These are phyloP conservation scores for Byssochlamys sp. DNA, from an alignment of 2,329 filamentous ascomycete genomes.

Conservation along the genomic window DNA sequence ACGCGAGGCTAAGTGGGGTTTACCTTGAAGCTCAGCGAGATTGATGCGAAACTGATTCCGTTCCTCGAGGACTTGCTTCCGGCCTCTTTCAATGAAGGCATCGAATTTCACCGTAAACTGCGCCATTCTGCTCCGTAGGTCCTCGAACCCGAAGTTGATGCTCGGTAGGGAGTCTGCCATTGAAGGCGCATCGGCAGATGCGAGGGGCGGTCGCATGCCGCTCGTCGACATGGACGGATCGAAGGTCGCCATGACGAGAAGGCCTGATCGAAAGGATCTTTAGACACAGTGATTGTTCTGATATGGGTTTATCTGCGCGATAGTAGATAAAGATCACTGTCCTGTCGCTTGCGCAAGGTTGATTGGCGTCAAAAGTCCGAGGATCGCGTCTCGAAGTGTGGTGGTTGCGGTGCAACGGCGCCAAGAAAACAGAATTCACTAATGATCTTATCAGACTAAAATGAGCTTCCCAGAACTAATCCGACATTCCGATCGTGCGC, in stretches of 20 bases:
- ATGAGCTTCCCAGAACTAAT: background rate
- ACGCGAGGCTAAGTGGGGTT: background rate
- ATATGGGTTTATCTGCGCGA: slow-evolving; percentile 10
- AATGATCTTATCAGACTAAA: background rate
- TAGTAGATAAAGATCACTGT: background rate
- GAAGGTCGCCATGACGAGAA: slow-evolving; percentile 26
- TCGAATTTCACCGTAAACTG: slow-evolving; percentile 87
- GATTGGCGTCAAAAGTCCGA: background rate
- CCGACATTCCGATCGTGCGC: background rate
- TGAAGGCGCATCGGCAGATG: slow-evolving; percentile 45
- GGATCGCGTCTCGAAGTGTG: background rate
- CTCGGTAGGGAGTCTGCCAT: slow-evolving; percentile 65
- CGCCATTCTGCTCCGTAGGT: slow-evolving; percentile 87
- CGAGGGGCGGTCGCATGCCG: slow-evolving; percentile 43
- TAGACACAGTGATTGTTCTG: background rate
- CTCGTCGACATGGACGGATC: slow-evolving; percentile 49
- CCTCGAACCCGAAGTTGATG: slow-evolving; percentile 92
- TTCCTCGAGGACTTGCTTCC: slow-evolving; percentile 83
- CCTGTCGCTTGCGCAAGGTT: background rate
- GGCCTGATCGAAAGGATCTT: background rate
- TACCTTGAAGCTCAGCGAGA: slow-evolving; percentile 81
- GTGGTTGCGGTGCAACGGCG: slow-evolving; percentile 23
- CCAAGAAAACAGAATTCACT: background rate
- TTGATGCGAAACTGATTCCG: slow-evolving; percentile 88
- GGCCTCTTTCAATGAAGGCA: slow-evolving; percentile 81